A percentile compares a stretch with the other conserved stretches of the same genome.
phyloP scores from a whole-genome alignment of 305 asterid genomes.

The Fraxinus latifolia region DNA sequence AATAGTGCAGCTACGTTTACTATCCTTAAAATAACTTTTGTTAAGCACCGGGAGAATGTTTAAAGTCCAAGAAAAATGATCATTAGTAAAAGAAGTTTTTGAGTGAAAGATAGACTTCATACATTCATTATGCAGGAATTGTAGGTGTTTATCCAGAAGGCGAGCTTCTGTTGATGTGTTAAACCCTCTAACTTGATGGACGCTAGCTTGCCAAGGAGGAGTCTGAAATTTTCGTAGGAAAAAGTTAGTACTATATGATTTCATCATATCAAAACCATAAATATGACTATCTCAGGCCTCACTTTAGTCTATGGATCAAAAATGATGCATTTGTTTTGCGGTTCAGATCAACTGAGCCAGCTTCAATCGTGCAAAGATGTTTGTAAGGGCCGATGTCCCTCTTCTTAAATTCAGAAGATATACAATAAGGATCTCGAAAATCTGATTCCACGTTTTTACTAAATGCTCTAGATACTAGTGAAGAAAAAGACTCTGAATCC shows the following conservation, averaged over 20 bases:
- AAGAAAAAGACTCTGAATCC: slow-evolving; percentile 49
- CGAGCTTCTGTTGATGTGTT: slow-evolving; percentile 47
- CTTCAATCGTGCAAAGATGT: slow-evolving; percentile 29
- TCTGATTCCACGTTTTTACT: slow-evolving; percentile 29
- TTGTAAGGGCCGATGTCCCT: slow-evolving; percentile 40
- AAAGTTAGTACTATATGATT: neutral
- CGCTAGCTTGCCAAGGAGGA: slow-evolving; percentile 39
- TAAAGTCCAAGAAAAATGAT: neutral
- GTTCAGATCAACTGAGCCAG: slow-evolving; percentile 34
- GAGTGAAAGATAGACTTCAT: slow-evolving; percentile 10
- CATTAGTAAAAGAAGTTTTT: neutral
- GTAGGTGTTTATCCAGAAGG: slow-evolving; percentile 51
- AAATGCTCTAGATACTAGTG: slow-evolving; percentile 31
- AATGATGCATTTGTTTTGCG: slow-evolving; percentile 38
- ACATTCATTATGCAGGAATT: slow-evolving; percentile 53
- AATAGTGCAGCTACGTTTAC: neutral
- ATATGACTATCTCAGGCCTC: slow-evolving; percentile 1
- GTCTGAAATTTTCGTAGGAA: slow-evolving; percentile 29
- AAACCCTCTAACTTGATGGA: slow-evolving; percentile 35
- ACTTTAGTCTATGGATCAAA: slow-evolving; percentile 40
- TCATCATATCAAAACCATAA: neutral
- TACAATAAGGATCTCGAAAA: slow-evolving; percentile 41
- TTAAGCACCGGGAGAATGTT: neutral
- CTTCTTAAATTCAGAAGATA: slow-evolving; percentile 21
- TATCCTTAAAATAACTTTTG: neutral